Evolutionary conservation across 306 rosid genomes (phyloP), one percentile per base, ranked within the genome.

Genomic region (Luffa acutangula): DNA sequence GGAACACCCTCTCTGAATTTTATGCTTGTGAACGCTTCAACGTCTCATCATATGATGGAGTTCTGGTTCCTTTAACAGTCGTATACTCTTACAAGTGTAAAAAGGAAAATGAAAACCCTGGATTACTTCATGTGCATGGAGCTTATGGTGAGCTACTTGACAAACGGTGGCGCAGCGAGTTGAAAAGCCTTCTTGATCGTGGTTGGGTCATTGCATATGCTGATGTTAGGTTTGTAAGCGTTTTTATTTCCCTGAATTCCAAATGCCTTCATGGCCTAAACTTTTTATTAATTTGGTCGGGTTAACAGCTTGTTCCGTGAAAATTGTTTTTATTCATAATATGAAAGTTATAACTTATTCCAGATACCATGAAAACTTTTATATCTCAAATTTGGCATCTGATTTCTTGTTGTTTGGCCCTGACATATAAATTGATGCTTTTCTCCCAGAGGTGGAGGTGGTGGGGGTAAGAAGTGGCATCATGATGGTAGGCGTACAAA

Each of bases 131-230:
- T 66, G 98, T 88, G 21, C 97, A 95, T 82, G 99, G 99, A 86
- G 87, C 99, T 78, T 95, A 90, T 75, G 91, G 97, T 66, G 97
- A 95, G 88, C 83, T 89, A 70, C 97, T 93, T 3, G 99, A 95
- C 81, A 93, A 95, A 86, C 81, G 93, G 80, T 95, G 99, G 99
- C 86, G 80, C 46, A 86, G 92, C 76, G 96, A 93, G 83, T 80
- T 89, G 84, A 95, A 95, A 89, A 90, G 99, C 87, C 97, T 95
- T 83, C 91, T 95, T 46, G 98, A 93, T 87, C 96, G 94, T 66
- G 98, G 99, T 66, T 95, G 97, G 98, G 80, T 90, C 36, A 51
- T 95, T 81, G 94, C 99, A 31, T 93, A 88, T 86, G 99, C 99
- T 75, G 98, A 95, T 87, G 93, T 93, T 45, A 93, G 99, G 99